phyloP scores from a whole-genome alignment of 1,139 yeast species.

The Yamadazyma sp. region DNA sequence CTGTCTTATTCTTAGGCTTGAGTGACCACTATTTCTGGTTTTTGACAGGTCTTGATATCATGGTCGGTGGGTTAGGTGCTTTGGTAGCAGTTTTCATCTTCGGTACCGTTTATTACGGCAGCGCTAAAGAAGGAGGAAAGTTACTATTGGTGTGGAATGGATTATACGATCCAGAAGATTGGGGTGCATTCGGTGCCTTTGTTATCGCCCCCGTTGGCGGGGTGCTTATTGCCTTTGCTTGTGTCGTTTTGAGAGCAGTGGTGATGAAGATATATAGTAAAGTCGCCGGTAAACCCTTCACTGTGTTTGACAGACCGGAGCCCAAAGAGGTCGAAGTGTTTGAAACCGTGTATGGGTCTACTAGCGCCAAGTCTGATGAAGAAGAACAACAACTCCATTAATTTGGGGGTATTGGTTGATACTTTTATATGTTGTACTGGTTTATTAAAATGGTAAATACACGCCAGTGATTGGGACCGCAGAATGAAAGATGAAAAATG shows the following conservation, averaged over 20 bases:
- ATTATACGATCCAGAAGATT: slow-evolving; percentile 70
- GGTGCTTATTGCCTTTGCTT: slow-evolving; percentile 53
- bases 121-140: slow-evolving; percentile 77
- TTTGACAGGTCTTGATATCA: slow-evolving; percentile 77
- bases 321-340: slow-evolving; percentile 8
- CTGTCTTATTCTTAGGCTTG: slow-evolving; percentile 80
- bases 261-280: slow-evolving; percentile 37
- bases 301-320: slow-evolving; percentile 54
- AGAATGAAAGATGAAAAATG: no score
- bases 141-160: slow-evolving; percentile 74
- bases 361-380: slow-evolving; percentile 10
- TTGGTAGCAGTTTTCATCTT: slow-evolving; percentile 75
- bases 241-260: slow-evolving; percentile 52
- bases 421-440: no score
- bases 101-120: slow-evolving; percentile 75
- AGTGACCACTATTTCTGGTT: slow-evolving; percentile 61
- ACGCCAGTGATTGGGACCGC: background rate
- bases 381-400: no score
- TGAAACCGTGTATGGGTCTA: slow-evolving; percentile 12
- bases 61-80: slow-evolving; percentile 83
- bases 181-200: slow-evolving; percentile 96
- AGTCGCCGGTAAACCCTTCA: slow-evolving; percentile 46
- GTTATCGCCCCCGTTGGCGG: slow-evolving; percentile 90
- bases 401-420: no score
- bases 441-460: background rate